These are phyloP conservation scores for Silene vulgaris DNA, from an alignment of 179 eudicot species.

Conservation along the genomic window DNA sequence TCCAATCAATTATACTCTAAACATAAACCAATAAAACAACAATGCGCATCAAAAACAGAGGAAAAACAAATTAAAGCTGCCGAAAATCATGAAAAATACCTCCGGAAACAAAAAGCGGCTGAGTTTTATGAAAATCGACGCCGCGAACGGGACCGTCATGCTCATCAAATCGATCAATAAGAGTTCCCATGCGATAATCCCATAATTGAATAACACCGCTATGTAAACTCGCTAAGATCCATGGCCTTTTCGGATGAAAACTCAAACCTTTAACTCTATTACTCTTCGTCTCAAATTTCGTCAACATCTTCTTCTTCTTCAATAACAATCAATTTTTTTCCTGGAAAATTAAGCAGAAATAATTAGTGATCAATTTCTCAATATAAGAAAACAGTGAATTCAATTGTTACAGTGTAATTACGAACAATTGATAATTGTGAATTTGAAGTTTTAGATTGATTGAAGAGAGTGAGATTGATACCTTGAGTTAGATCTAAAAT, in stretches of 20 bases:
- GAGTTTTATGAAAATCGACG: constrained; percentile 62
- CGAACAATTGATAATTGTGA: no score
- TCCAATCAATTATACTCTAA: neutral
- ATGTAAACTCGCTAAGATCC: constrained; percentile 79
- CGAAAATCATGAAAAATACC: constrained; percentile 14
- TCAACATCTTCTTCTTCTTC: constrained; percentile 41
- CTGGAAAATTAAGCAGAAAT: neutral
- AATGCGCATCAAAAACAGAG: neutral
- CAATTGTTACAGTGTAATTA: no score
- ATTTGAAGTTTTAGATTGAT: no score
- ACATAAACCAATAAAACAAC: neutral
- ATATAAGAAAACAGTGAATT: no score
- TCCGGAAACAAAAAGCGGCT: constrained; percentile 66
- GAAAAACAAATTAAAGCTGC: neutral
- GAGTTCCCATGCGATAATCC: constrained; percentile 83
- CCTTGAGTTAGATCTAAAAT: neutral
- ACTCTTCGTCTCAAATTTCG: constrained; percentile 83
- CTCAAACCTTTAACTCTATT: constrained; percentile 78
- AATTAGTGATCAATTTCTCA: neutral
- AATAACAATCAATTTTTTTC: neutral
- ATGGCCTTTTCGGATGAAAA: constrained; percentile 67
- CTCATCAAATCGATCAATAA: constrained; percentile 71
- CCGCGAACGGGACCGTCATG: constrained; percentile 84
- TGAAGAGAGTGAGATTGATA: no score
- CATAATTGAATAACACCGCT: constrained; percentile 80